Percentiles rank a stretch among this genome's conserved stretches.
phyloP scores from a whole-genome alignment of 805 yeast species.

The Dipodascus albidus region DNA sequence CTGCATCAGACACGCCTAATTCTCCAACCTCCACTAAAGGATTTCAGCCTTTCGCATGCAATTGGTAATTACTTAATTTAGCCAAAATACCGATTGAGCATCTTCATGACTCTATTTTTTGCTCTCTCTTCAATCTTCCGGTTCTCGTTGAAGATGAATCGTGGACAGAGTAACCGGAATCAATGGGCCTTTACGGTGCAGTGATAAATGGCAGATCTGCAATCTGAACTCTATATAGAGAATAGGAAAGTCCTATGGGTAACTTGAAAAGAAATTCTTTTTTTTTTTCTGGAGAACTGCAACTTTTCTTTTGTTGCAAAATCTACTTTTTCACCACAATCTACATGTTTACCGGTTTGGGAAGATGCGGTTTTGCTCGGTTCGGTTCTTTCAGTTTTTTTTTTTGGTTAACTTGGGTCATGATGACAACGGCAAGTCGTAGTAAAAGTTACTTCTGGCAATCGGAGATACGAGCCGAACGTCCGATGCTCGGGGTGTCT shows the following conservation, averaged over 20 bases:
- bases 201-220: background rate
- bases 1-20: background rate
- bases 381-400: too few relatives aligned
- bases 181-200: background rate
- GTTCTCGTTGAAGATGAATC: background rate
- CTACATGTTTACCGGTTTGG: background rate
- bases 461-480: too few relatives aligned
- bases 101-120: background rate
- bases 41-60: background rate
- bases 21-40: background rate
- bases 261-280: background rate
- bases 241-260: too few relatives aligned
- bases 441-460: too few relatives aligned
- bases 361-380: background rate
- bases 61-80: background rate
- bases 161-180: background rate
- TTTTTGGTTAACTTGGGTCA: too few relatives aligned
- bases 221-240: too few relatives aligned
- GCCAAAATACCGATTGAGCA: background rate
- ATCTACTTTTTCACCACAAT: background rate
- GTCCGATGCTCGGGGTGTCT: too few relatives aligned
- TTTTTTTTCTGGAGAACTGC: background rate
- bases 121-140: background rate
- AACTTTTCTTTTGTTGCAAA: background rate
- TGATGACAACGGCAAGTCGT: too few relatives aligned